These are phyloP conservation scores for Eucalyptus regnans DNA, from an alignment of 345 rosid genomes.

Conservation along the genomic window DNA sequence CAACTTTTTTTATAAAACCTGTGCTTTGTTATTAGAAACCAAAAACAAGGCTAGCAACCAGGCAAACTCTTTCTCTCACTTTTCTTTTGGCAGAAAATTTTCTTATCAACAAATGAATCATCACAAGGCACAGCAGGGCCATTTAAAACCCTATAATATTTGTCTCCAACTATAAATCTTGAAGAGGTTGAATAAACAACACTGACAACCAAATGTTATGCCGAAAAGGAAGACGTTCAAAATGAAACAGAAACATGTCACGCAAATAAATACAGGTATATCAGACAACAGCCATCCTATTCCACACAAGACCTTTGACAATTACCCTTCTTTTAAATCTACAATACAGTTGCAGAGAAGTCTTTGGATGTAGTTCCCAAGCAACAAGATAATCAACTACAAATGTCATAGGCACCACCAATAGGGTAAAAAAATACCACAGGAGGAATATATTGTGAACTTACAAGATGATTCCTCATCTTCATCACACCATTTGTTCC, in stretches of 20 bases:
- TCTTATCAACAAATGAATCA: background rate
- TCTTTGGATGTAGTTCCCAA: background rate
- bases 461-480: constrained; percentile 63
- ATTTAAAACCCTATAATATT: background rate
- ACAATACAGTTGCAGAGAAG: background rate
- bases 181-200: background rate
- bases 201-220: background rate
- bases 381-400: background rate
- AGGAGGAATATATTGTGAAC: constrained; percentile 2
- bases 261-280: background rate
- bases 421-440: background rate
- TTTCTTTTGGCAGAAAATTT: background rate
- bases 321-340: background rate
- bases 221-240: background rate
- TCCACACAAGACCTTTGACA: background rate
- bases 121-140: background rate
- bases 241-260: background rate
- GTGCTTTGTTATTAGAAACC: background rate
- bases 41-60: background rate
- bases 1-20: background rate
- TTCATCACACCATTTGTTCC: constrained; percentile 99
- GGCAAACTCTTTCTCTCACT: background rate
- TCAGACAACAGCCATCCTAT: background rate
- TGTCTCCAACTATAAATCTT: background rate
- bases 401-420: background rate